Evolutionary conservation across 1,139 yeast genomes (phyloP).

Genomic region (Blastobotrys malaysiensis): DNA sequence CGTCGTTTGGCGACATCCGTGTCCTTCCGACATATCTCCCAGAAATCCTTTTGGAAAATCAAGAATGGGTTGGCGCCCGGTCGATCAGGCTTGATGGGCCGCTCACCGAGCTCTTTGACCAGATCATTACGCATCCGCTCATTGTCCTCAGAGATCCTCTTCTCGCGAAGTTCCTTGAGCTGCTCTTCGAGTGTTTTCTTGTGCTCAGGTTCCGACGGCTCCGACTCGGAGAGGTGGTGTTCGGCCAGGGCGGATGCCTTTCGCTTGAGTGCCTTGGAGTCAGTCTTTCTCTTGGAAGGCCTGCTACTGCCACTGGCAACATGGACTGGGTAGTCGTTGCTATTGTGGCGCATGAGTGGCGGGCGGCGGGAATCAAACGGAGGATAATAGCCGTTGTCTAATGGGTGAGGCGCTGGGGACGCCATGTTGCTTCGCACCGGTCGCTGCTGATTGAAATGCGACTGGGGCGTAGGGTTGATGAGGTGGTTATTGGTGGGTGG

Average conservation of each 20-base stretch:
- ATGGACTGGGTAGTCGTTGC: neutral
- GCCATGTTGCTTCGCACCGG: neutral
- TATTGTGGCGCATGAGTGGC: neutral
- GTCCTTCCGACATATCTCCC: constrained; percentile 38
- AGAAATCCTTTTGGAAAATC: constrained; percentile 40
- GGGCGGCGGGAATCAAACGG: neutral
- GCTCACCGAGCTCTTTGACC: constrained; percentile 35
- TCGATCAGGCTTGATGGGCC: constrained; percentile 38
- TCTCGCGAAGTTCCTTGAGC: constrained; percentile 24
- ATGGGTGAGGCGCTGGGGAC: neutral
- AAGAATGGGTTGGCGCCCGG: constrained; percentile 40
- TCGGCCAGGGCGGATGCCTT: neutral
- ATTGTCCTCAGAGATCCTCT: constrained; percentile 26
- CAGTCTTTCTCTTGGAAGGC: neutral
- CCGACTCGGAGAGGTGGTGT: neutral
- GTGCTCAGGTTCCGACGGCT: neutral
- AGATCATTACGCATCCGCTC: constrained; percentile 34
- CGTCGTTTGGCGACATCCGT: constrained; percentile 34
- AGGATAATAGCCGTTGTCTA: neutral
- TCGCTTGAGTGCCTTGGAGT: neutral
- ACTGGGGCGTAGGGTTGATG: constrained; percentile 2
- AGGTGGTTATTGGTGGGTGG: constrained; percentile 6
- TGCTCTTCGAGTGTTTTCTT: constrained; percentile 10
- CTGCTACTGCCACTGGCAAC: neutral
- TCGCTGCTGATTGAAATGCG: constrained; percentile 1